Base-by-base conservation (phyloP, 1,284 basidiomycete species). In the Rhodotorula sp. region DNA sequence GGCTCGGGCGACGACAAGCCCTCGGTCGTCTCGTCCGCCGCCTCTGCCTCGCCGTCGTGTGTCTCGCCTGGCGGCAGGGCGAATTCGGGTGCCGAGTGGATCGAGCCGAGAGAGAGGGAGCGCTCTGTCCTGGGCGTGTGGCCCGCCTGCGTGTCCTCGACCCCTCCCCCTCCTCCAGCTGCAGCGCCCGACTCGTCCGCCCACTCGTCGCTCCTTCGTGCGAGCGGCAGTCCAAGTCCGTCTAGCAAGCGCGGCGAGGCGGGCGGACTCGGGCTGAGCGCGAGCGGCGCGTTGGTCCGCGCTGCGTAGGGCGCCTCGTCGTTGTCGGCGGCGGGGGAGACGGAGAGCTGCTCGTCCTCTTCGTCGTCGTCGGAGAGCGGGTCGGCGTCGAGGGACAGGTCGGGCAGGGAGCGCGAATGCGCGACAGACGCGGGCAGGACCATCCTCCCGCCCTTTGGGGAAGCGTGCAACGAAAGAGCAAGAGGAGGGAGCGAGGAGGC, bases 61-160 rank as follows among this genome's bases (percentile, higher is more conserved):
- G 44, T 21, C 50, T 25, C n/a, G 23, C 8, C n/a, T 19, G 41
- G 48, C 45, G 44, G 42, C 25, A 9, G 52, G 19, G 55, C 46
- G 19, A 70, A 44, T 17, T 71, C 71, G 7, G 72, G 73, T 3
- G 76, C 73, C n/a, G 68, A 73, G 50, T 77, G 74, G n/a, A 76
- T 76, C 49, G 76, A 75, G 16, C 66, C 70, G 21, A 64, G n/a
- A 5, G 64, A 52, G 17, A n/a, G n/a, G 3, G 27, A 12, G 5
- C 50, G n/a, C 27, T 45, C 52, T 1, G 19, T 13, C 42, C 4
- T 21, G 10, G n/a, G 25, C n/a, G 23, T 19, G 52, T 53, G 8
- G n/a, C 21, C n/a, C 25, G n/a, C 52, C 12, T 25, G 19, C n/a
- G 19, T 14, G 23, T 52, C 50, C 23, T 25, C 50, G 19, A 49